A percentile compares a stretch with the other conserved stretches of the same genome.
These are phyloP conservation scores for Grosmannia serpens DNA, from an alignment of 2,329 filamentous ascomycete genomes.

Conservation along the genomic window DNA sequence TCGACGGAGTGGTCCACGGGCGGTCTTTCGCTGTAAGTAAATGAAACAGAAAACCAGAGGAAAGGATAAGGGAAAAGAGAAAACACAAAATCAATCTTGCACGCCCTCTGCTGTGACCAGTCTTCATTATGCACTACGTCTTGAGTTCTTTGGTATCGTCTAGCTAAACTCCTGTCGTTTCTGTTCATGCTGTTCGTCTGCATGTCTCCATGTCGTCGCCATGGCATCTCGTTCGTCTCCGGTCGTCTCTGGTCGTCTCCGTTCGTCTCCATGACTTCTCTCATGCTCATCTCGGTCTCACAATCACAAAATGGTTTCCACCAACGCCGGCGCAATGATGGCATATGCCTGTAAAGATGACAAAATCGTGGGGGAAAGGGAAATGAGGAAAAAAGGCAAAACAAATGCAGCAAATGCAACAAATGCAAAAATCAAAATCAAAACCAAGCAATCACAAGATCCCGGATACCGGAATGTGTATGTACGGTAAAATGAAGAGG, in stretches of 20 bases:
- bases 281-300: too few relatives aligned
- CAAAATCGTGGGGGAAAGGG: too few relatives aligned
- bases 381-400: too few relatives aligned
- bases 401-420: not conserved
- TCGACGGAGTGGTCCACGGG: slow-evolving; percentile 1
- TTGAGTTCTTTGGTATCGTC: not conserved
- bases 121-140: not conserved
- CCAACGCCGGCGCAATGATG: not conserved
- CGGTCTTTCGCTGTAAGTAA: slow-evolving; percentile 1
- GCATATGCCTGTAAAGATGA: too few relatives aligned
- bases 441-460: not conserved
- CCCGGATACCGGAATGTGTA: too few relatives aligned
- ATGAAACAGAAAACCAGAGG: not conserved
- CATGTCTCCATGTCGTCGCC: not conserved
- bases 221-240: not conserved
- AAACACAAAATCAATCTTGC: not conserved
- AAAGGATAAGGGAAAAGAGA: slow-evolving; percentile 1
- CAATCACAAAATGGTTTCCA: not conserved
- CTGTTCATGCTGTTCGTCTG: too few relatives aligned
- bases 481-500: not conserved
- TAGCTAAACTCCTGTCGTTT: too few relatives aligned
- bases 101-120: not conserved
- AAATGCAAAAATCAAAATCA: not conserved
- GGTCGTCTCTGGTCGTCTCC: not conserved
- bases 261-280: not conserved